Evolutionary conservation across 805 yeast genomes (phyloP), one percentile per base, ranked within the genome.

Genomic region (Monosporozyma unispora): DNA sequence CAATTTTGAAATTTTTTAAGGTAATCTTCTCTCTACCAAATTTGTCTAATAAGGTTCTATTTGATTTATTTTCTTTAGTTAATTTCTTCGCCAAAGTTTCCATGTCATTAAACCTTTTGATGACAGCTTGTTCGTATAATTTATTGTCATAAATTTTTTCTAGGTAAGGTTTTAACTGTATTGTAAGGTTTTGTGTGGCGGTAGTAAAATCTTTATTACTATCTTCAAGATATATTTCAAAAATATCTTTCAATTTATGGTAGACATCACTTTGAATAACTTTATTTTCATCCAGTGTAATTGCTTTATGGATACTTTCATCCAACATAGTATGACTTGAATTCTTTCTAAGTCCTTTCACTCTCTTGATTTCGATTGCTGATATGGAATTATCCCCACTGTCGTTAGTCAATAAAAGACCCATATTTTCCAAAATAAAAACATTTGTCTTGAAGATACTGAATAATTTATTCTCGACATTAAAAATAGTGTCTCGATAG

Each of bases 41-140:
- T 38, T 57, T 59, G 4, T 61, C 61, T 10, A 77, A 52, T n/a
- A 55, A 42, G 9, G 40, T 49, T 21, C 54, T 57, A 45, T 60
- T 64, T 25, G 57, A 60, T 44, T 69, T 67, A 21, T 76, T 56
- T 53, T 78, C 84, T 59, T 82, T 83, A 50, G 90, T 87, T 52
- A 87, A 74, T 60, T 80, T 85, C 59, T 93, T 82, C 2, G 98
- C 98, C 57, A 90, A 74, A 5, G 83, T 79, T 63, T 93, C 98
- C 46, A 91, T 95, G 60, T 91, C 98, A 49, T 77, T 79, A 59
- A 93, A 90, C 51, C 99, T 72, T 61, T 84, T 81, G 37, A 81
- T 75, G 2, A 89, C 78, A 12, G 78, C 70, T 12, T 68, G 63
- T 35, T 70, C 68, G 45, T 64, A 70, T 9, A 68, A 44, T 45